Evolutionary conservation across 1,284 basidiomycete genomes (phyloP).

Genomic region (Papiliotrema laurentii): DNA sequence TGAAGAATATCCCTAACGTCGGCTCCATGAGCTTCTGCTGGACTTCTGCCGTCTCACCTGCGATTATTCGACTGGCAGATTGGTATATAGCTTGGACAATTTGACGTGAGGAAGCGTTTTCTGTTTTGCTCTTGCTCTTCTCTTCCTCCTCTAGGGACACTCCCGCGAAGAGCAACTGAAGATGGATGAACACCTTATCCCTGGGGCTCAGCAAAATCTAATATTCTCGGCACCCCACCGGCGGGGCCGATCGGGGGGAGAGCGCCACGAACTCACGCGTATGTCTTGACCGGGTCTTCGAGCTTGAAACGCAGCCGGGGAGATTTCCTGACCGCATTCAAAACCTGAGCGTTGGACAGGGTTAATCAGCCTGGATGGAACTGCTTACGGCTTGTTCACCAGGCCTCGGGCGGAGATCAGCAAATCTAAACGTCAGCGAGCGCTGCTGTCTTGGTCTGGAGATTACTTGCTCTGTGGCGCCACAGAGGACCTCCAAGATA

Average conservation of each 20-base stretch:
- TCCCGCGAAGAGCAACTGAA: conserved; percentile 40
- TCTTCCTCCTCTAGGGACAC: conserved; percentile 24
- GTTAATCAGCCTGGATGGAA: neutral
- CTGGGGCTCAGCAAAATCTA: conserved; percentile 16
- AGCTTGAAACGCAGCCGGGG: conserved; percentile 30
- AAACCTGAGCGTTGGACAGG: conserved; percentile 4
- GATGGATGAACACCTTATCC: conserved; percentile 44
- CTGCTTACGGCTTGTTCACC: conserved; percentile 34
- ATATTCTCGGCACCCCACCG: no score
- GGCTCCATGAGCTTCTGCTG: neutral
- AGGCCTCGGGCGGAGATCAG: conserved; percentile 35
- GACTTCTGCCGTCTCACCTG: conserved; percentile 15
- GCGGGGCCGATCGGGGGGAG: no score
- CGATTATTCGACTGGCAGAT: conserved; percentile 34
- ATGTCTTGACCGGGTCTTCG: conserved; percentile 23
- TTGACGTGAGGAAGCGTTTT: conserved; percentile 22
- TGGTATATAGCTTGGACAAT: conserved; percentile 32
- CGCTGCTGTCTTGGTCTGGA: neutral
- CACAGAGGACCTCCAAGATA: conserved; percentile 24
- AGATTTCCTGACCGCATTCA: conserved; percentile 32
- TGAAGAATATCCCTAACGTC: conserved; percentile 30
- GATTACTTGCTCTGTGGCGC: conserved; percentile 16
- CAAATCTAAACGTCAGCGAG: conserved; percentile 24
- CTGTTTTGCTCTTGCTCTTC: conserved; percentile 18
- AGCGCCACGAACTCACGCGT: conserved; percentile 20